Evolutionary conservation across 2,329 filamentous ascomycete species (phyloP).

Genomic region (Metarhizium anisopliae): DNA sequence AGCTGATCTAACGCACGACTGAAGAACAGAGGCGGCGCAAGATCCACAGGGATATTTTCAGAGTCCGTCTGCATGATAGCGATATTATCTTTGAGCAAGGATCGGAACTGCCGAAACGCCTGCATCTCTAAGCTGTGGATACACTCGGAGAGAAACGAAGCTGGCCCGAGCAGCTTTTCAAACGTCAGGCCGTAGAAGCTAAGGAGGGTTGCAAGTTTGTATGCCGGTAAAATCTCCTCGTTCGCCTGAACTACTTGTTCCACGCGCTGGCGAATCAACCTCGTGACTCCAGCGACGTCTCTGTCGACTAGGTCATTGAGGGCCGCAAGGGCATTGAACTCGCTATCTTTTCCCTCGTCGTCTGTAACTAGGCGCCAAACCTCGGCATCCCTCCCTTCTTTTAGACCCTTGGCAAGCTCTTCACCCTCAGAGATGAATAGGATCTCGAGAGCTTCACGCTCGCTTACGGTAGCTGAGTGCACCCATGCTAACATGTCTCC

Average conservation of each 20-base stretch:
- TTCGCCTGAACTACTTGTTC: slow-evolving; percentile 90
- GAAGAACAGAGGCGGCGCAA: slow-evolving; percentile 72
- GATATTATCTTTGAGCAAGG: slow-evolving; percentile 71
- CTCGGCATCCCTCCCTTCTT: slow-evolving; percentile 72
- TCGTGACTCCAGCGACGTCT: slow-evolving; percentile 70
- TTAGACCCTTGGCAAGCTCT: slow-evolving; percentile 74
- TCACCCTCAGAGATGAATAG: slow-evolving; percentile 87
- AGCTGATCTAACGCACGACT: slow-evolving; percentile 72
- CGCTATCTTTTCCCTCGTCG: slow-evolving; percentile 42
- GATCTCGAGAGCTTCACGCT: slow-evolving; percentile 83
- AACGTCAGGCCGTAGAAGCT: slow-evolving; percentile 87
- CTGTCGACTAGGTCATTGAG: slow-evolving; percentile 81
- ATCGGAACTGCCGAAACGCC: slow-evolving; percentile 73
- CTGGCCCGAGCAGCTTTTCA: slow-evolving; percentile 61
- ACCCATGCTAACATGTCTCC: slow-evolving; percentile 98
- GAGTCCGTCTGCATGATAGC: slow-evolving; percentile 65
- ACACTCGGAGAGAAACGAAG: slow-evolving; percentile 60
- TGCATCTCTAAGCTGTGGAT: slow-evolving; percentile 63
- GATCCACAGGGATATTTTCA: slow-evolving; percentile 59
- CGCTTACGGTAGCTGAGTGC: slow-evolving; percentile 88
- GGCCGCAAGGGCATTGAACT: slow-evolving; percentile 74
- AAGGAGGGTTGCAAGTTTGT: slow-evolving; percentile 82
- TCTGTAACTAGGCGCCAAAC: slow-evolving; percentile 65
- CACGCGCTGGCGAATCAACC: slow-evolving; percentile 78
- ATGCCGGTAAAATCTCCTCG: slow-evolving; percentile 80